These are phyloP conservation scores for Phytophthora litchii DNA, from an alignment of 352 stramenopile genomes.

Conservation along the genomic window DNA sequence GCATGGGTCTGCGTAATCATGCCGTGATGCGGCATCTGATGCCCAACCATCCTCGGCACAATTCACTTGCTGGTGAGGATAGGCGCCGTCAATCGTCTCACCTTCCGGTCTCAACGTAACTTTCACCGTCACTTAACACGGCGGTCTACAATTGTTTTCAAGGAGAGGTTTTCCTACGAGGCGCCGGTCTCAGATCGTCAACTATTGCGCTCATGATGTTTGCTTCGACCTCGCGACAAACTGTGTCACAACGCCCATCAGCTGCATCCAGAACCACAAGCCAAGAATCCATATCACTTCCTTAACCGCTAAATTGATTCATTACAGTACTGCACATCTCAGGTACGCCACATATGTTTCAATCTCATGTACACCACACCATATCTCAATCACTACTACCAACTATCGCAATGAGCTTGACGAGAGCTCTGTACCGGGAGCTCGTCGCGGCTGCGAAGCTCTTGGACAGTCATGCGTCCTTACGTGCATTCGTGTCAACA, in stretches of 20 bases:
- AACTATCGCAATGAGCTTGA: slow-evolving; percentile 48
- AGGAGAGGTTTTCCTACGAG: no score
- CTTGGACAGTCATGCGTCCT: slow-evolving; percentile 60
- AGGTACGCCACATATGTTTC: no score
- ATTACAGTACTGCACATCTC: not conserved
- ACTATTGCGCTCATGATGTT: not conserved
- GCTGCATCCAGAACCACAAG: no score
- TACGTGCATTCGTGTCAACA: slow-evolving; percentile 69
- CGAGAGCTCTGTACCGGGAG: slow-evolving; percentile 70
- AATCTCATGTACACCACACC: slow-evolving; percentile 12
- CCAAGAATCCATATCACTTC: not conserved
- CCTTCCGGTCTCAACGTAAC: not conserved
- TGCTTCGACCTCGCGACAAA: not conserved
- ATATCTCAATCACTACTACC: not conserved
- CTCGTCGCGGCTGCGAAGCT: slow-evolving; percentile 55
- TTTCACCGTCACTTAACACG: not conserved
- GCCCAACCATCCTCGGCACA: not conserved
- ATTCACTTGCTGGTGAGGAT: not conserved
- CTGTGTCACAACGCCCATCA: not conserved
- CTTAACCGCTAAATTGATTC: slow-evolving; percentile 1
- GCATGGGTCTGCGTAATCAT: not conserved
- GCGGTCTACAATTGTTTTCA: no score
- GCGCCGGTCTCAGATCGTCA: not conserved
- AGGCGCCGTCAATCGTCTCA: not conserved
- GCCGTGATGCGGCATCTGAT: not conserved